Base-by-base conservation (phyloP, 148 eudicot genomes). In the Salicornia ramosissima region DNA sequence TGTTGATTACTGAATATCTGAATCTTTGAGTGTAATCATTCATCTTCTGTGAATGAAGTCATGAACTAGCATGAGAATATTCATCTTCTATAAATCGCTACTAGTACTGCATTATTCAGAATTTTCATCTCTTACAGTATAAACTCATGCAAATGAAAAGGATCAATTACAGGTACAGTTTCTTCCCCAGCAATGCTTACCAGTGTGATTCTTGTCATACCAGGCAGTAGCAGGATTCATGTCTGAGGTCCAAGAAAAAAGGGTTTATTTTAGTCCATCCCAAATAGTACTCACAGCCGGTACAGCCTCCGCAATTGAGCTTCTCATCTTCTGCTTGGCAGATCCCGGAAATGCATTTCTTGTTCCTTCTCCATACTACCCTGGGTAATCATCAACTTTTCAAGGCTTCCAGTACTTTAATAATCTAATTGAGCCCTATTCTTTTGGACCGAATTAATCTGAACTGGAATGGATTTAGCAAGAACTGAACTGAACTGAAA, bases 281-380 rank as follows among this genome's bases (percentile, higher is more conserved):
- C 87, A 84, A 46, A 81, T 90, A 29, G 82, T 93, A 45, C 65
- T 93, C 68, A 88, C 95, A 10, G 82, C 87, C 14, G 89, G 96
- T 65, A 83, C 78, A 57, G 53, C 88, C 51, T 66, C 98, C 73
- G 95, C 98, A 40, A 78, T 93, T 67, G 98, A 93, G 80, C 86
- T 83, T 31, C 96, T 93, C 6, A 78, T 79, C 79, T 93, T 90
- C 79, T 90, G 94, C 74, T 78, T 93, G 68, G 98, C 98, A 45
- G 96, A 90, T 79, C 79, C 83, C 0, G 96, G 98, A 71, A 88
- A 85, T 80, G 98, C 96, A 72, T 93, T 93, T 73, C 98, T 93
- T 53, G 90, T 90, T 64, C 98, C 98, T 55, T 80, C 98, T 12
- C 96, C 98, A 11, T 93, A 93, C 73, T 74, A 80, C 74, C 96